These are phyloP conservation scores for Panicum miliaceum DNA, from an alignment of 176 grass and related monocot species.

Conservation along the genomic window DNA sequence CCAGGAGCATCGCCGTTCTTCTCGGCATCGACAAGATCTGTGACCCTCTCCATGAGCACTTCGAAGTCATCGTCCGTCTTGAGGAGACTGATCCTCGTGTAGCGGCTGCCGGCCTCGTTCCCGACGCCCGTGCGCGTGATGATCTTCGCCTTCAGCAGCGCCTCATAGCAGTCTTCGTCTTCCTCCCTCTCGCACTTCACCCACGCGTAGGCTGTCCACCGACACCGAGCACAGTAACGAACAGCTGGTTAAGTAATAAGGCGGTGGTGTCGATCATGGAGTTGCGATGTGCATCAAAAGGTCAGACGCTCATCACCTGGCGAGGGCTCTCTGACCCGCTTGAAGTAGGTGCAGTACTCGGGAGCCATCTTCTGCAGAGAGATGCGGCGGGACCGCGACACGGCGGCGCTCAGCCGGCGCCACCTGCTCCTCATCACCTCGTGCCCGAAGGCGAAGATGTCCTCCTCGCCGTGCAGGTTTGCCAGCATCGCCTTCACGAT, in stretches of 20 bases:
- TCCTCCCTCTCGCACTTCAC: conserved; percentile 74
- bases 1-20: neutral
- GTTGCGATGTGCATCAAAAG: no score
- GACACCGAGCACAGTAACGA: no score
- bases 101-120: conserved; percentile 28
- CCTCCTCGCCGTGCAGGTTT: conserved; percentile 52
- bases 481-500: conserved; percentile 59
- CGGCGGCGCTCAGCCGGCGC: conserved; percentile 49
- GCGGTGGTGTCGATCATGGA: no score
- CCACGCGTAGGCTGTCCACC: conserved; percentile 84
- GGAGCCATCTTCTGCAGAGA: conserved; percentile 65
- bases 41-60: conserved; percentile 55
- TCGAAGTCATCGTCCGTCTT: conserved; percentile 75
- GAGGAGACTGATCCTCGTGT: conserved; percentile 68
- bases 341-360: conserved; percentile 72
- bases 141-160: conserved; percentile 56
- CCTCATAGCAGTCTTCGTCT: conserved; percentile 58
- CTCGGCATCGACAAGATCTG: conserved; percentile 56
- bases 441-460: conserved; percentile 74
- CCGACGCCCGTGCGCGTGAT: conserved; percentile 37
- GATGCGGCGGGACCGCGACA: conserved; percentile 62
- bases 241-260: no score
- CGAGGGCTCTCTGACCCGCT: conserved; percentile 55
- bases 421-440: conserved; percentile 51
- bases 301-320: conserved; percentile 43